phyloP scores from a whole-genome alignment of 1,284 basidiomycete genomes.

The Sutorius eximius region DNA sequence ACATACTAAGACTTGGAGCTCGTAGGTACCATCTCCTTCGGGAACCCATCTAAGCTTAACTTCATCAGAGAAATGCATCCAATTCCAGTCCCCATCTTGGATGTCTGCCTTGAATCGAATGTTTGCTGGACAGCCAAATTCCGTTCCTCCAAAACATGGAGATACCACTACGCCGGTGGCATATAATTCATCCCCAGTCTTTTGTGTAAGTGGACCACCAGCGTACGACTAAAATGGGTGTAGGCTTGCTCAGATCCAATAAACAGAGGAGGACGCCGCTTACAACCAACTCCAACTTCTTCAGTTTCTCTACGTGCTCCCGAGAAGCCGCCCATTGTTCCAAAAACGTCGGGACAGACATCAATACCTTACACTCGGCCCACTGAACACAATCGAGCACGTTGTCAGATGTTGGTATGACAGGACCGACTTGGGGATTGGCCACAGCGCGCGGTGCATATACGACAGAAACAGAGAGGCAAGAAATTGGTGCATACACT shows the following conservation, averaged over 20 bases:
- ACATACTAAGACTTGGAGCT: conserved; percentile 29
- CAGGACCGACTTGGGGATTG: background rate
- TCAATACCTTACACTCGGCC: conserved; percentile 4
- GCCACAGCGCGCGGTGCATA: conserved; percentile 8
- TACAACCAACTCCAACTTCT: conserved; percentile 13
- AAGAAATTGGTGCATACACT: conserved; percentile 6
- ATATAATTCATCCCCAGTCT: conserved; percentile 15
- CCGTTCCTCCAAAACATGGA: conserved; percentile 23
- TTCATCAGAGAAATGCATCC: conserved; percentile 16
- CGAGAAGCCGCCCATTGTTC: conserved; percentile 9
- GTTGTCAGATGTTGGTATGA: conserved; percentile 19
- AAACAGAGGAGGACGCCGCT: background rate
- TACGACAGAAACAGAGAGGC: background rate
- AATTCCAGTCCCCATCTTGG: conserved; percentile 30
- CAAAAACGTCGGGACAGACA: conserved; percentile 17
- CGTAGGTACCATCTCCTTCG: conserved; percentile 29
- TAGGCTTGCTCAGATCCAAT: background rate
- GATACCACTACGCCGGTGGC: conserved; percentile 18
- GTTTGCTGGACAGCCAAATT: conserved; percentile 14
- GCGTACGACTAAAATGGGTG: conserved; percentile 7
- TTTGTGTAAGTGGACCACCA: conserved; percentile 20
- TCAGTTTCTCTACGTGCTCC: conserved; percentile 6
- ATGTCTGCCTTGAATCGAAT: background rate
- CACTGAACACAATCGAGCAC: conserved; percentile 7
- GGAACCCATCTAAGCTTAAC: conserved; percentile 26